phyloP scores from a whole-genome alignment of 2,329 filamentous ascomycete genomes.

The Botrytis sinoallii region DNA sequence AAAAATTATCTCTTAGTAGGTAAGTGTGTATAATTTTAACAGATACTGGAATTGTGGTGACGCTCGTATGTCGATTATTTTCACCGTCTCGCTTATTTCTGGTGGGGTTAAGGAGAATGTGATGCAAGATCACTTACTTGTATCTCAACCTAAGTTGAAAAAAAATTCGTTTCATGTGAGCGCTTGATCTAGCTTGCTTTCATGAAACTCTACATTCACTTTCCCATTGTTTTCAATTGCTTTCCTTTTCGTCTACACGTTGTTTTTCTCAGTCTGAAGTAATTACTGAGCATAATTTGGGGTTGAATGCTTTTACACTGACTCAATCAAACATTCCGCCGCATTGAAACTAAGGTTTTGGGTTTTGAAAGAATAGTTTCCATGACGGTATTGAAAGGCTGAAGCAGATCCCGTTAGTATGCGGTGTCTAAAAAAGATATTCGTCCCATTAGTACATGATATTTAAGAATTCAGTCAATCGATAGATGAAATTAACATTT shows the following conservation, averaged over 20 bases:
- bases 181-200: not conserved
- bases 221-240: not conserved
- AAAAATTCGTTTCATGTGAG: not conserved
- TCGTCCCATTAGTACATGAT: not conserved
- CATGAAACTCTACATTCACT: not conserved
- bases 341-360: not conserved
- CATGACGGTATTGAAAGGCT: not conserved
- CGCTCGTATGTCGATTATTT: not conserved
- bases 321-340: not conserved
- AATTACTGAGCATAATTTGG: not conserved
- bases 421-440: not conserved
- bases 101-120: not conserved
- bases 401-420: not conserved
- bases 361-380: not conserved
- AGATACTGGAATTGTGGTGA: not conserved
- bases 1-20: not conserved
- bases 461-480: not conserved
- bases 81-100: slow-evolving; percentile 6
- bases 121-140: not conserved
- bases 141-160: not conserved
- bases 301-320: not conserved
- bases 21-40: not conserved
- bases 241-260: not conserved
- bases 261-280: not conserved
- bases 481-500: not conserved